Conservation (phyloP, 306 rosid genomes). For the Prunus fruticosa region DNA sequence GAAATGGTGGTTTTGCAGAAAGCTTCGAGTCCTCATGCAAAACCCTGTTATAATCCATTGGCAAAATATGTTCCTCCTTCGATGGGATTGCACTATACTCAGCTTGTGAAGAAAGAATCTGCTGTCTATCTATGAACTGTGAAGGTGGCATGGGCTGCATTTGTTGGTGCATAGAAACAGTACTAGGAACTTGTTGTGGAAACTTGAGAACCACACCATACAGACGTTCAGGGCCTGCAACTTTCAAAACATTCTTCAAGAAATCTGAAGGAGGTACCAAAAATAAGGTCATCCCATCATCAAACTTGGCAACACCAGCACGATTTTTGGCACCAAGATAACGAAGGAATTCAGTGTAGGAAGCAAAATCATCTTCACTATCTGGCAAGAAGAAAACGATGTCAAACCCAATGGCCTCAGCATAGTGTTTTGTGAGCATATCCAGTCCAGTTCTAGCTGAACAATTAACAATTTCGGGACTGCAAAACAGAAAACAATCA, state of each 20-base stretch:
- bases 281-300: constrained; percentile 82
- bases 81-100: constrained; percentile 53
- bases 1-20: constrained; percentile 50
- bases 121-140: constrained; percentile 66
- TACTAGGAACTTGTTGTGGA: constrained; percentile 53
- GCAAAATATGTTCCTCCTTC: constrained; percentile 61
- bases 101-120: constrained; percentile 48
- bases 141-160: constrained; percentile 48
- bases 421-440: constrained; percentile 82
- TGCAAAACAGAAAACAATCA: constrained; percentile 49
- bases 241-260: constrained; percentile 78
- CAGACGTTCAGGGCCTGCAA: constrained; percentile 88
- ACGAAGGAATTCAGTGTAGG: constrained; percentile 96
- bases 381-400: constrained; percentile 95
- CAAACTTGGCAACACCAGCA: constrained; percentile 98
- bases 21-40: constrained; percentile 62
- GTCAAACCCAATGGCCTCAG: constrained; percentile 90
- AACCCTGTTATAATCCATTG: constrained; percentile 57
- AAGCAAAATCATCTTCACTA: constrained; percentile 97
- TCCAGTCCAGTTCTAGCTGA: constrained; percentile 99
- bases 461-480: constrained; percentile 92
- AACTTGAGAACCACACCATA: constrained; percentile 98
- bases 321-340: constrained; percentile 87
- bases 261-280: constrained; percentile 98
- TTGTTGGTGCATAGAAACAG: constrained; percentile 51